A percentile compares a stretch with the other conserved stretches of the same genome.
Evolutionary conservation across 73 alveolate genomes (phyloP).

Genomic region (Paramecium biaurelia): DNA sequence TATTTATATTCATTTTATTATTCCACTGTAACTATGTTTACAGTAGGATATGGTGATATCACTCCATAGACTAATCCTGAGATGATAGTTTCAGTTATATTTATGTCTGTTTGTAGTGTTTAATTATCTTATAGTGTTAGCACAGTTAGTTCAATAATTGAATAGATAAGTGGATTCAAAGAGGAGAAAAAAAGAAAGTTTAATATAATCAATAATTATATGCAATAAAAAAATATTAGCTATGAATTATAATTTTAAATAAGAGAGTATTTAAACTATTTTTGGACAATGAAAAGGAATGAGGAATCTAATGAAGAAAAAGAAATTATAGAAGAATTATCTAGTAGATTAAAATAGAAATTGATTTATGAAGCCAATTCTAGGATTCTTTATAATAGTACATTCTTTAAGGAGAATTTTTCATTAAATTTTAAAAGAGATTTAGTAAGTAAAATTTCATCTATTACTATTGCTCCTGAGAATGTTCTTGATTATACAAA

Average conservation of each 20-base stretch:
- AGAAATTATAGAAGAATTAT: constrained; percentile 35
- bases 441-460: constrained; percentile 9
- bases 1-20: constrained; percentile 54
- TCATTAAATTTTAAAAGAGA: constrained; percentile 35
- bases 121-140: constrained; percentile 43
- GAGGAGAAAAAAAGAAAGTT: constrained; percentile 42
- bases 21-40: constrained; percentile 62
- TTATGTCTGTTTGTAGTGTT: constrained; percentile 45
- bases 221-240: constrained; percentile 40
- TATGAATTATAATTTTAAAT: constrained; percentile 2
- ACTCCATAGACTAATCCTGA: constrained; percentile 50
- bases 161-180: neutral
- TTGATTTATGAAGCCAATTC: constrained; percentile 56
- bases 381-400: constrained; percentile 13
- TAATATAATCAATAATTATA: constrained; percentile 51
- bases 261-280: constrained; percentile 47
- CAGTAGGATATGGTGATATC: constrained; percentile 66
- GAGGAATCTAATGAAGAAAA: constrained; percentile 18
- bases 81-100: constrained; percentile 35
- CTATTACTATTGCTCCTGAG: constrained; percentile 32
- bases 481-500: constrained; percentile 24
- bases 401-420: constrained; percentile 53
- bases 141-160: constrained; percentile 42
- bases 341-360: constrained; percentile 42
- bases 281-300: constrained; percentile 45